Conservation (phyloP, 352 stramenopile species). For the Halophytophthora batemanensis region DNA sequence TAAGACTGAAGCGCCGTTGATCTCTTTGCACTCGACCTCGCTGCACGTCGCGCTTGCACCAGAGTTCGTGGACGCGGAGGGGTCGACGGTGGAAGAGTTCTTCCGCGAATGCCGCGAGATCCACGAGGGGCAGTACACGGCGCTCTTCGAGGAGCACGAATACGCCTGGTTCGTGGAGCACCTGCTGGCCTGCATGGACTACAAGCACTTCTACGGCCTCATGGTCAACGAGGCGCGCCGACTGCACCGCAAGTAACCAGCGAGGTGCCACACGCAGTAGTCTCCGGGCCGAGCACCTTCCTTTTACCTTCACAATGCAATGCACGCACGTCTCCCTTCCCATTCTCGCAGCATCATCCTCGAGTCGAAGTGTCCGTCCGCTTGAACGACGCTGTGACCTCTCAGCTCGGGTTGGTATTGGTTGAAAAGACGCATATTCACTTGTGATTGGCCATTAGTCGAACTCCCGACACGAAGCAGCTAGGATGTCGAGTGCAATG, state of each 20-base stretch:
- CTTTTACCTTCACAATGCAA: background rate
- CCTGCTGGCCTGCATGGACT: constrained; percentile 77
- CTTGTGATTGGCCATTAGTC: constrained; percentile 4
- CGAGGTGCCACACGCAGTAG: background rate
- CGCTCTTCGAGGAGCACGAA: constrained; percentile 66
- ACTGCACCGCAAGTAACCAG: constrained; percentile 50
- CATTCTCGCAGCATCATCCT: too few species aligned
- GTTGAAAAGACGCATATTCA: background rate
- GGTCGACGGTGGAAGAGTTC: constrained; percentile 61
- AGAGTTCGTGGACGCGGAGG: constrained; percentile 77
- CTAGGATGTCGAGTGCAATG: constrained; percentile 4
- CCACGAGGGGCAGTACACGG: constrained; percentile 54
- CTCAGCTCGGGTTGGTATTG: too few species aligned
- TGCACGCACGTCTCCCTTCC: too few species aligned
- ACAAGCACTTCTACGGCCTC: constrained; percentile 77
- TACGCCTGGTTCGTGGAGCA: constrained; percentile 79
- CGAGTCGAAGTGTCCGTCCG: background rate
- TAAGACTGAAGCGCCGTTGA: background rate
- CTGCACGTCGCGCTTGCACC: background rate
- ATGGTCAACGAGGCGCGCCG: constrained; percentile 77
- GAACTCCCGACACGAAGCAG: too few species aligned
- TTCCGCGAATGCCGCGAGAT: constrained; percentile 65
- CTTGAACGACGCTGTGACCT: too few species aligned
- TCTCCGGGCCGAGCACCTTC: background rate
- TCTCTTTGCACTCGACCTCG: background rate